Evolutionary conservation across 805 yeast genomes (phyloP).

Genomic region (Schwanniomyces sp.): DNA sequence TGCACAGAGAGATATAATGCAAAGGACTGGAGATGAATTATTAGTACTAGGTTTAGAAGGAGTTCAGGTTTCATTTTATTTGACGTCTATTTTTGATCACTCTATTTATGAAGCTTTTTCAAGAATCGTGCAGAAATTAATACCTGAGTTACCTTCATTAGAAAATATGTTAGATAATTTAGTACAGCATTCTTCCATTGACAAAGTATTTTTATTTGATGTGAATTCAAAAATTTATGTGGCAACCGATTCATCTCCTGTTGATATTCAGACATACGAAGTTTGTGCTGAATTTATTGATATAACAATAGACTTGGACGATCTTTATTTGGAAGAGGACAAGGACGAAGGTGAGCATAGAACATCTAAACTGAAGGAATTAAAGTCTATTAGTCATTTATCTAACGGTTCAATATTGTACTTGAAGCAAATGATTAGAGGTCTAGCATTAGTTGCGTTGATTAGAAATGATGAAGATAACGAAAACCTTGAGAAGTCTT

Average conservation of each 20-base stretch:
- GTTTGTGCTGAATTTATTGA: conserved; percentile 97
- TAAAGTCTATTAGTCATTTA: conserved; percentile 70
- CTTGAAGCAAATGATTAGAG: conserved; percentile 88
- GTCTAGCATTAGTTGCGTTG: conserved; percentile 86
- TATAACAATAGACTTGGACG: conserved; percentile 85
- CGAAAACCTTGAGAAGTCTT: conserved; percentile 37
- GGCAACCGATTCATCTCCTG: conserved; percentile 95
- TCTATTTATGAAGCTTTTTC: conserved; percentile 95
- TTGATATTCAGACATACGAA: conserved; percentile 92
- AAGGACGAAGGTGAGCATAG: conserved; percentile 12
- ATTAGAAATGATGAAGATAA: conserved; percentile 62
- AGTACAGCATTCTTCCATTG: conserved; percentile 86
- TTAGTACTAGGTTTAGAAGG: conserved; percentile 88
- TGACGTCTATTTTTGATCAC: conserved; percentile 93
- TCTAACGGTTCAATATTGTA: conserved; percentile 84
- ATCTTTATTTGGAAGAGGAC: conserved; percentile 48
- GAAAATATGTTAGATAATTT: conserved; percentile 87
- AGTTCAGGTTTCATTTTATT: conserved; percentile 85
- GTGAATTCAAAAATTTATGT: conserved; percentile 90
- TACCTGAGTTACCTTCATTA: conserved; percentile 82
- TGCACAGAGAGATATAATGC: conserved; percentile 95
- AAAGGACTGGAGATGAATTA: conserved; percentile 89
- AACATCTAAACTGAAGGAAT: conserved; percentile 30
- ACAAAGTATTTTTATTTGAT: conserved; percentile 90
- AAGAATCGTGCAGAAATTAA: conserved; percentile 85